A percentile compares a stretch with the other conserved stretches of the same genome.
Evolutionary conservation across 805 yeast species (phyloP).

Genomic region (Saccharomyces eubayanus): DNA sequence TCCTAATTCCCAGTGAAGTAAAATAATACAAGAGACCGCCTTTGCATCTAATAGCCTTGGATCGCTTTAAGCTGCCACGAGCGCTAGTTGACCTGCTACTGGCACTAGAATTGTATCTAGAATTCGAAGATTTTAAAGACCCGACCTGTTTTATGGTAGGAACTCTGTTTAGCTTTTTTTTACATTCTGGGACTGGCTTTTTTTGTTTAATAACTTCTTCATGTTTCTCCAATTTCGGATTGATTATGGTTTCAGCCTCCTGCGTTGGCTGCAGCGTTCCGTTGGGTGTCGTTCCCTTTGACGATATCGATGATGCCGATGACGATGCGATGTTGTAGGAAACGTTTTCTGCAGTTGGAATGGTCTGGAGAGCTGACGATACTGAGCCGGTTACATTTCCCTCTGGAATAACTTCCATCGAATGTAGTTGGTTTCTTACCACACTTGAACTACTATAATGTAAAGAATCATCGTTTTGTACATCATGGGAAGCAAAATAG

Average conservation of each 20-base stretch:
- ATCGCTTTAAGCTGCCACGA: constrained; percentile 11
- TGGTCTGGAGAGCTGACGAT: constrained; percentile 12
- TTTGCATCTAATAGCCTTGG: constrained; percentile 33
- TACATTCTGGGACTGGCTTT: background rate
- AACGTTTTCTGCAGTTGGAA: constrained; percentile 26
- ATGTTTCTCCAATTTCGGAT: background rate
- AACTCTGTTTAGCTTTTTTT: constrained; percentile 2
- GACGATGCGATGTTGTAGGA: constrained; percentile 23
- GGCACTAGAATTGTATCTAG: constrained; percentile 1
- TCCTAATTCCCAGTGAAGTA: constrained; percentile 19
- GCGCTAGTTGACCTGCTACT: constrained; percentile 1
- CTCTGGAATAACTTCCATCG: constrained; percentile 18
- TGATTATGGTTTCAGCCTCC: background rate
- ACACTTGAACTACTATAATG: background rate
- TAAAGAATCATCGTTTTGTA: background rate
- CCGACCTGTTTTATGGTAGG: constrained; percentile 15
- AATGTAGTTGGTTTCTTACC: background rate
- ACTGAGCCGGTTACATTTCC: constrained; percentile 8
- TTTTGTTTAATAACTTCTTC: background rate
- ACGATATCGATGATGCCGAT: background rate
- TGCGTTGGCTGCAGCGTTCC: background rate
- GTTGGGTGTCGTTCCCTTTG: background rate
- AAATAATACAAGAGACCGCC: constrained; percentile 33
- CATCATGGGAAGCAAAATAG: background rate
- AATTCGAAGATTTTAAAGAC: constrained; percentile 4